These are phyloP conservation scores for Neolentinus lepideus DNA, from an alignment of 1,284 basidiomycete genomes.

Conservation along the genomic window DNA sequence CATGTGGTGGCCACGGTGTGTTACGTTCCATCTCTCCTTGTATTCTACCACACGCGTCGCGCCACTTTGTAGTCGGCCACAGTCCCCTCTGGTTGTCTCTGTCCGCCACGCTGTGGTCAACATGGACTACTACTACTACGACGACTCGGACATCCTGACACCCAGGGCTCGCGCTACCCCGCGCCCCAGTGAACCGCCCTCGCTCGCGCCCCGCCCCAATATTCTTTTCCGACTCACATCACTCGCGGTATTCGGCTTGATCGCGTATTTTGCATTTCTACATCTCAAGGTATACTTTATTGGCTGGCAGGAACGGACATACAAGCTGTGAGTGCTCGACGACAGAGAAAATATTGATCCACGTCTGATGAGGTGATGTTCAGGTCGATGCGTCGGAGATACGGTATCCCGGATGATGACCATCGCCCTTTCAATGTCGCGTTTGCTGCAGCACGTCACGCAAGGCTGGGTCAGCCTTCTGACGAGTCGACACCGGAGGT, in stretches of 20 bases:
- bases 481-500: neutral
- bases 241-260: neutral
- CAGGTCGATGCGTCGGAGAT: constrained; percentile 56
- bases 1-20: neutral
- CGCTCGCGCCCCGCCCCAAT: neutral
- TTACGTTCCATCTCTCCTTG: neutral
- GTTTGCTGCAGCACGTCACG: constrained; percentile 58
- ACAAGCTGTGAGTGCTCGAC: constrained; percentile 44
- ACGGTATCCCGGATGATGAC: constrained; percentile 77
- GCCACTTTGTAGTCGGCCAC: neutral
- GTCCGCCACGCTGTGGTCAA: neutral
- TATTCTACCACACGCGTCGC: neutral
- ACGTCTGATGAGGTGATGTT: constrained; percentile 7
- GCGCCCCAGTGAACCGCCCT: neutral
- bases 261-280: neutral
- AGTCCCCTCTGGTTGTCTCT: neutral
- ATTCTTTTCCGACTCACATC: neutral
- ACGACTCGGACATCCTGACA: neutral
- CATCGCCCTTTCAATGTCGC: constrained; percentile 76
- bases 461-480: constrained; percentile 31
- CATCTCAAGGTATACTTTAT: constrained; percentile 9
- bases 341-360: constrained; percentile 1
- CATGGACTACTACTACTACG: constrained; percentile 1
- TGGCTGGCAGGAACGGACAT: constrained; percentile 47
- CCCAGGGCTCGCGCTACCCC: neutral